Evolutionary conservation across 805 yeast genomes (phyloP), one percentile per base, ranked within the genome.

Genomic region (Lipomyces spencermartinsiae): DNA sequence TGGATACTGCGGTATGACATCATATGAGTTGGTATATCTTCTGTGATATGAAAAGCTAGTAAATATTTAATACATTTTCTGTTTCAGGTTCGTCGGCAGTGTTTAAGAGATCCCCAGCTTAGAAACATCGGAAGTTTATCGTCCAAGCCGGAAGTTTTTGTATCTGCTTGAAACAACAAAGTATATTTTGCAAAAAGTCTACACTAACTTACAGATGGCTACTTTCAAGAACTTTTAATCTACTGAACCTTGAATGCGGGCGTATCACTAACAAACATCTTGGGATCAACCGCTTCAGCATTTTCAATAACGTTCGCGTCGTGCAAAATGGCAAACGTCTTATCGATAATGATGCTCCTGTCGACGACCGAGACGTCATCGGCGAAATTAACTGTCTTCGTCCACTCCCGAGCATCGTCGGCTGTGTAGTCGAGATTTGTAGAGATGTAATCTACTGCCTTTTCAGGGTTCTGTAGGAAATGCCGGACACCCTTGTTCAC

Each of bases 341-440:
- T 86, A 12, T 73, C 76, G 8, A 86, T 82, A 8, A 90, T 83
- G 53, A 78, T 77, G 10, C 74, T 78, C 4, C 81, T 79, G 79
- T 86, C 86, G 64, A 90, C 85, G 19, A 84, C 76, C 1, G 80
- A 77, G 0, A 83, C 86, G 57, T 83, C 80, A 51, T 83, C 78
- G 70, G 80, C 75, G 78, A 92, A 93, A 71, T 81, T 74, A 7
- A 93, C 97, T 0, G 96, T 90, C 72, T 88, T 83, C 68, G 89
- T 81, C 98, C 98, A 93, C 68, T 86, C 89, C 31, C 81, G 78
- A 8, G 97, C 96, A 77, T 93, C 97, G 59, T 84, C 90, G 63
- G 83, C 83, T 0, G 91, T 79, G 80, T 93, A 93, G 78, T 91
- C 97, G 70, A 93, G 82, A 72, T 90, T 85, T 2, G 82, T 79